These are phyloP conservation scores for Aspergillus chevalieri DNA, from an alignment of 2,329 filamentous ascomycete genomes.

Conservation along the genomic window DNA sequence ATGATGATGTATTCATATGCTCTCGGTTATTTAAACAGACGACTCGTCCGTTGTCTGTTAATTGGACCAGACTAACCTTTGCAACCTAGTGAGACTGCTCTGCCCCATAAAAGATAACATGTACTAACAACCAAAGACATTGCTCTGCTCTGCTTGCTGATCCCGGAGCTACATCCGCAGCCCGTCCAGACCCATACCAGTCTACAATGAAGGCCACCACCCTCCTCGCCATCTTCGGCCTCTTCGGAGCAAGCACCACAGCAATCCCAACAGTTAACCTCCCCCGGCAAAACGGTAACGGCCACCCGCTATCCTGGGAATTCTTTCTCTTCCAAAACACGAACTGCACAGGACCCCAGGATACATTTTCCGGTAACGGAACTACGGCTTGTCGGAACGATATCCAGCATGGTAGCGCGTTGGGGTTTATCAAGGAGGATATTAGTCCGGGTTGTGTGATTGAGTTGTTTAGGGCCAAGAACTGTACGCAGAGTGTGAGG, in stretches of 20 bases:
- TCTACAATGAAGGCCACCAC: background rate
- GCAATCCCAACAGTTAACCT: background rate
- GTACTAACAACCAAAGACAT: no score
- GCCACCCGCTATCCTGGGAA: background rate
- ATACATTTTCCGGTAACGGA: background rate
- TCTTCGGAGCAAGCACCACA: background rate
- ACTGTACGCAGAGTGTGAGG: background rate
- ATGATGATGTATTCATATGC: background rate
- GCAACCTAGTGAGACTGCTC: background rate
- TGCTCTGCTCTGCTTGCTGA: no score
- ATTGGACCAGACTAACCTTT: background rate
- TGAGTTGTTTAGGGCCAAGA: background rate
- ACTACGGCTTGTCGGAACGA: background rate
- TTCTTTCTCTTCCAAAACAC: background rate
- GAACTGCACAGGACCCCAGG: background rate
- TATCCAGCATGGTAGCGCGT: background rate
- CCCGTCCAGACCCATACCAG: background rate
- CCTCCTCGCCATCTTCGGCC: background rate
- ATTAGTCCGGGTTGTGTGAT: background rate
- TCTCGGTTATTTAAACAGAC: background rate
- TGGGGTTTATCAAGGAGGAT: background rate
- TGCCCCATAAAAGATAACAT: no score
- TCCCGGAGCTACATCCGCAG: background rate
- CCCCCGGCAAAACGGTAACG: background rate
- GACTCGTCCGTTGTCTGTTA: background rate